Evolutionary conservation across 352 stramenopile species (phyloP), one percentile per base, ranked within the genome.

Genomic region (Globisporangium echinulatum): DNA sequence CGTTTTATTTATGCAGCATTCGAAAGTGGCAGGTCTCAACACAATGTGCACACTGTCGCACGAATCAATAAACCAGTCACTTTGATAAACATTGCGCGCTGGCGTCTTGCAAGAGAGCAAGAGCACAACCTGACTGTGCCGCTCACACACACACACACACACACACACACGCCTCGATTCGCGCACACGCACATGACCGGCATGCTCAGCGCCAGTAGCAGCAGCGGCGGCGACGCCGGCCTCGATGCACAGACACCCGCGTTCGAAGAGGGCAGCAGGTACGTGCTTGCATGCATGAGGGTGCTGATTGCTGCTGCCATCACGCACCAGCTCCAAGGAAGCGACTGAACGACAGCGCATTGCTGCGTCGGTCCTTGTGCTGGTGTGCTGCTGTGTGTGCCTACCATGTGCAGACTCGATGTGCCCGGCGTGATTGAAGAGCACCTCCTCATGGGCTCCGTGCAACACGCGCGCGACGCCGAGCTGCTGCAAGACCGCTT

Each of bases 341-440:
- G 25, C 25, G 25, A 14, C 46, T 36, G 46, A 50, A 25, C 7
- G 10, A 33, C 25, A 33, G 25, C 25, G 25, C 25, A 33, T 33
- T 33, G 25, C 25, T 33, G 19, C 19, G 19, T 25, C 19, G 19
- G 19, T 33, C 25, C 25, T 33, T 33, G 25, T 33, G 25, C 25
- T 33, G 25, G 1, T 33, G 25, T 33, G 25, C 25, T 33, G 25
- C 25, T 33, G 25, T 33, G 25, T 33, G 25, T 33, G 25, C 25
- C 25, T 33, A 33, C 25, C 25, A 33, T 33, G 25, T 54, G 48
- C 49, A 85, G 79, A 67, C 67, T 89, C 37, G 79, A 89, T 43
- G 70, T 89, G 37, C 79, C 79, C 13, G 79, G 79, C 19, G 68
- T 89, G 38, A 68, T 89, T 39, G 64, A 79, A 51, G 71, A 72